Conservation (phyloP, 164 flowering plant genomes). For the Vitis rupestris region DNA sequence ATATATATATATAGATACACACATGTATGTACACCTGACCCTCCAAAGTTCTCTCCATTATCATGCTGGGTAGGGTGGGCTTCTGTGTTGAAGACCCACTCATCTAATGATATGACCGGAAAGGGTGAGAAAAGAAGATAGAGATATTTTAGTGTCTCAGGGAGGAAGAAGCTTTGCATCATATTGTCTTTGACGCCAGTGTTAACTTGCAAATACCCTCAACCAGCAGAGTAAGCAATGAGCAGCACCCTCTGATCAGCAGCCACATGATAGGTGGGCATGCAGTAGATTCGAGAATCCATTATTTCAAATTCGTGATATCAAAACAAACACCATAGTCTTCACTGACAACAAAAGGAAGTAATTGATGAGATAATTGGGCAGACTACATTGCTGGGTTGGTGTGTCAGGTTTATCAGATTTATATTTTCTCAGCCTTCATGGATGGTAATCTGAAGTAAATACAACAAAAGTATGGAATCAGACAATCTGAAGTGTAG, state of each 20-base stretch:
- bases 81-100: conserved; percentile 97
- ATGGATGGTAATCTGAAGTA: not conserved
- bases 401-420: too few relatives aligned
- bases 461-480: not conserved
- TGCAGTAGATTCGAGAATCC: too few relatives aligned
- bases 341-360: too few relatives aligned
- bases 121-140: conserved; percentile 89
- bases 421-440: not conserved
- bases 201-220: conserved; percentile 51
- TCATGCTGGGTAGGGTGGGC: conserved; percentile 83
- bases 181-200: conserved; percentile 82
- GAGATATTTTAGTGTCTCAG: conserved; percentile 45
- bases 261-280: too few relatives aligned
- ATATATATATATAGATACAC: too few relatives aligned
- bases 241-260: too few relatives aligned
- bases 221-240: not conserved
- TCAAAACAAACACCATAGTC: too few relatives aligned
- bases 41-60: conserved; percentile 14
- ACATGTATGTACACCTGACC: not conserved
- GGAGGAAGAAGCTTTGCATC: conserved; percentile 77
- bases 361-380: too few relatives aligned
- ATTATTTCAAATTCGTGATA: too few relatives aligned
- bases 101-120: conserved; percentile 70
- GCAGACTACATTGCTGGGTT: too few relatives aligned
- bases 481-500: too few relatives aligned